These are phyloP conservation scores for Thraustochytrium sp. DNA, from an alignment of 352 stramenopile species.

Conservation along the genomic window DNA sequence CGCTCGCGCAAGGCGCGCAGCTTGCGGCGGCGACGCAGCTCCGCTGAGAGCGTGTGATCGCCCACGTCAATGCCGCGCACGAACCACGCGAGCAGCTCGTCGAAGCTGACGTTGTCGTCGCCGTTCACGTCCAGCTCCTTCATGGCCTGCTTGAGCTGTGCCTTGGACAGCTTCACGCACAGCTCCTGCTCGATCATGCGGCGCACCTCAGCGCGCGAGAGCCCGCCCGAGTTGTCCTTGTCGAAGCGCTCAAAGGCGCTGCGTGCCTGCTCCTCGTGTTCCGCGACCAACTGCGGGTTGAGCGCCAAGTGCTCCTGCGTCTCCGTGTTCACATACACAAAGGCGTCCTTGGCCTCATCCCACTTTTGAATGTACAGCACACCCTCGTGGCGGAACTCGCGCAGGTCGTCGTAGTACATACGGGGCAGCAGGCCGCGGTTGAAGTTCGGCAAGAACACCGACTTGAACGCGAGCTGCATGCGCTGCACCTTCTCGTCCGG, in stretches of 20 bases:
- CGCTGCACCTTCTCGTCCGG: neutral
- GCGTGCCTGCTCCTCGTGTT: neutral
- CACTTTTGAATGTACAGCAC: neutral
- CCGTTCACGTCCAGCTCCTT: neutral
- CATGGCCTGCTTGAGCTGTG: neutral
- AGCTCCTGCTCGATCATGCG: constrained; percentile 27
- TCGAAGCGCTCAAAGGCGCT: constrained; percentile 2
- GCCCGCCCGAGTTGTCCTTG: constrained; percentile 14
- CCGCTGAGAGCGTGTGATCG: neutral
- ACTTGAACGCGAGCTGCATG: neutral
- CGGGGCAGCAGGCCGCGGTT: neutral
- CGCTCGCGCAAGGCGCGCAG: neutral
- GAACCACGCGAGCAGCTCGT: constrained; percentile 20
- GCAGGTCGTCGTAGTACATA: constrained; percentile 19
- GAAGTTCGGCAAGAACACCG: constrained; percentile 8
- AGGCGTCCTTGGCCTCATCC: neutral
- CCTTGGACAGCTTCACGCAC: neutral
- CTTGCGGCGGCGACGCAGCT: neutral
- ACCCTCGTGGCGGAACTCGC: neutral
- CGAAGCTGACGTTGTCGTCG: neutral
- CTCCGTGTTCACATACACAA: neutral
- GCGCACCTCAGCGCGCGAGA: neutral
- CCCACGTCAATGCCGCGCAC: neutral
- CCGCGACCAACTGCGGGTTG: neutral
- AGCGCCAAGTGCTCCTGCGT: neutral